phyloP scores from a whole-genome alignment of 352 stramenopile species.

The Phytopythium oedochilum region DNA sequence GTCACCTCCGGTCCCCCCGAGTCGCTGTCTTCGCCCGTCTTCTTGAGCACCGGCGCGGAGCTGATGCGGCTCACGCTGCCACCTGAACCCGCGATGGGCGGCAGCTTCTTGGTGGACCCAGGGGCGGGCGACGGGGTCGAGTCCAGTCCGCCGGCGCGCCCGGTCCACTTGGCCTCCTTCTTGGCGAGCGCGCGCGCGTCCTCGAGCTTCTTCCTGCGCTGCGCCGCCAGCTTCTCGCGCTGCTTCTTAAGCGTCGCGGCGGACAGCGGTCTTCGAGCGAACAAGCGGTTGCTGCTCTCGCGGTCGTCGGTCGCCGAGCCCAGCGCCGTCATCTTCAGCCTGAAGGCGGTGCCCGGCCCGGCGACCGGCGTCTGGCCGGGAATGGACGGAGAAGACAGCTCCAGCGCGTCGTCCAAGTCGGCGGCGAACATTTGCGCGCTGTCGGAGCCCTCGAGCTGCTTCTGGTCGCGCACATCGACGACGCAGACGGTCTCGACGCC shows the following conservation, averaged over 20 bases:
- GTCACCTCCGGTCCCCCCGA: conserved; percentile 11
- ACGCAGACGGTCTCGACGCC: conserved; percentile 93
- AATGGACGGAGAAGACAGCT: not conserved
- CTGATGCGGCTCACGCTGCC: conserved; percentile 40
- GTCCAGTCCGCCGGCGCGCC: conserved; percentile 67
- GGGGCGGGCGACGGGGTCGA: conserved; percentile 20
- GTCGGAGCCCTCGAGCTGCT: conserved; percentile 6
- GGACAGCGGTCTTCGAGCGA: conserved; percentile 54
- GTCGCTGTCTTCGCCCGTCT: conserved; percentile 26
- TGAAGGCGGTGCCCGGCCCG: conserved; percentile 38
- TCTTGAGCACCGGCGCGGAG: conserved; percentile 63
- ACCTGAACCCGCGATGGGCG: conserved; percentile 33
- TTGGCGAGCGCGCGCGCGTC: conserved; percentile 44
- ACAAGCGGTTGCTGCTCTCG: conserved; percentile 55
- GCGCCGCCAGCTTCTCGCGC: conserved; percentile 52
- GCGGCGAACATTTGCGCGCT: not conserved
- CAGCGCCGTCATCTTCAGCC: conserved; percentile 50
- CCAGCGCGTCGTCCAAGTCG: conserved; percentile 8
- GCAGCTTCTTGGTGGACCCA: conserved; percentile 45
- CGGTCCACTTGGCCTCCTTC: conserved; percentile 79
- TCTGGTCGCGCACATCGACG: conserved; percentile 92
- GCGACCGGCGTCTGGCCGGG: conserved; percentile 1
- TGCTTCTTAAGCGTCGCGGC: conserved; percentile 69
- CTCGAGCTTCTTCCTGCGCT: conserved; percentile 64
- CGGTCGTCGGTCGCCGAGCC: conserved; percentile 28